phyloP scores from a whole-genome alignment of 2,329 filamentous ascomycete species.

The Chrysosporium keratinophilum region DNA sequence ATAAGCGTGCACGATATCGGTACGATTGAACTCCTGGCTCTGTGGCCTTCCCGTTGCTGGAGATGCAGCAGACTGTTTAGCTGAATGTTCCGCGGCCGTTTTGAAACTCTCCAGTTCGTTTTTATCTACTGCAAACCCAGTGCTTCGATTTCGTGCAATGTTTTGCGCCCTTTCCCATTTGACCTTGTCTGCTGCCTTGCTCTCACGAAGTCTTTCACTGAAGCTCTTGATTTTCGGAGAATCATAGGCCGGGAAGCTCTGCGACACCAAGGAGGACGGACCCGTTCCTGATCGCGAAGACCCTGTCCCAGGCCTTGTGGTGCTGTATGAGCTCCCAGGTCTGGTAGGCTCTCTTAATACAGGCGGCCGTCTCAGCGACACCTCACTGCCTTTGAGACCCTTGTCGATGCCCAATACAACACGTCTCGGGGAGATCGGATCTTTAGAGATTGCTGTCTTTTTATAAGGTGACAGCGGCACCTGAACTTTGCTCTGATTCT shows the following conservation, averaged over 20 bases:
- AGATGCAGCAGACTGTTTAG: constrained; percentile 16
- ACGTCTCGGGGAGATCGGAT: constrained; percentile 65
- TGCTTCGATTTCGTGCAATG: constrained; percentile 32
- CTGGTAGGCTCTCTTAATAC: constrained; percentile 23
- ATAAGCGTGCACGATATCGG: constrained; percentile 45
- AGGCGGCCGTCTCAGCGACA: constrained; percentile 67
- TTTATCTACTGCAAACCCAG: constrained; percentile 36
- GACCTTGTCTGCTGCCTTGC: constrained; percentile 38
- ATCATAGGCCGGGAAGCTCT: constrained; percentile 1
- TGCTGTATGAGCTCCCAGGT: constrained; percentile 24
- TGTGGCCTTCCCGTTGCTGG: constrained; percentile 40
- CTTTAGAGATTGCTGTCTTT: constrained; percentile 37
- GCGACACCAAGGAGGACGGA: constrained; percentile 17
- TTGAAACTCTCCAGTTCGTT: constrained; percentile 37
- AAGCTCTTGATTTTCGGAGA: constrained; percentile 49
- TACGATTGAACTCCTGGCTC: constrained; percentile 48
- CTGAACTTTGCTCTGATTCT: constrained; percentile 43
- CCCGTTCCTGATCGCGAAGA: constrained; percentile 16
- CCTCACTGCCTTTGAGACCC: constrained; percentile 64
- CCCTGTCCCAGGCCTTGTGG: constrained; percentile 20
- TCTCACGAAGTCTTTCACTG: constrained; percentile 72
- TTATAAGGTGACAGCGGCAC: constrained; percentile 65
- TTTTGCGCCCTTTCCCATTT: constrained; percentile 31
- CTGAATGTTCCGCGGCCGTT: constrained; percentile 28
- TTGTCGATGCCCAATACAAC: constrained; percentile 83